phyloP scores from a whole-genome alignment of 768 basidiomycete genomes.

The Peribolospora kevripleyi region DNA sequence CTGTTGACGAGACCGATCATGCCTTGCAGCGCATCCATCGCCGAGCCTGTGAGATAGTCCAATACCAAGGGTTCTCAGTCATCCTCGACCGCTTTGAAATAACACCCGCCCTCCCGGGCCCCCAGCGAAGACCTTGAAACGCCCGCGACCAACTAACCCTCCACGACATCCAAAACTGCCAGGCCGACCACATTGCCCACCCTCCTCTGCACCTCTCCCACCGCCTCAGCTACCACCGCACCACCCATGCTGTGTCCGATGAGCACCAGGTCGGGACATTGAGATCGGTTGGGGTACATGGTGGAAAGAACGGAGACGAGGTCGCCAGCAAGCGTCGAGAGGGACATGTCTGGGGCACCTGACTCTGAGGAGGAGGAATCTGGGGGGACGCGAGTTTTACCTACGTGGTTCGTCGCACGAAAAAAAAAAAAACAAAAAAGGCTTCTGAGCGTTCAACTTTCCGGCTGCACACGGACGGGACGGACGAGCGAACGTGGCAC shows the following conservation, averaged over 20 bases:
- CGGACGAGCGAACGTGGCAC: not conserved
- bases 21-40: slow-evolving; percentile 70
- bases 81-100: not conserved
- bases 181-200: slow-evolving; percentile 54
- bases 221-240: slow-evolving; percentile 52
- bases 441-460: not conserved
- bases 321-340: slow-evolving; percentile 48
- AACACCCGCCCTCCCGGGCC: not conserved
- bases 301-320: slow-evolving; percentile 42
- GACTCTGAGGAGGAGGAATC: slow-evolving; percentile 17
- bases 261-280: slow-evolving; percentile 53
- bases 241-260: slow-evolving; percentile 94
- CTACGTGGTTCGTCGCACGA: slow-evolving; percentile 19
- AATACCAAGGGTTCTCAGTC: not conserved
- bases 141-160: slow-evolving; percentile 30
- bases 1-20: slow-evolving; percentile 73
- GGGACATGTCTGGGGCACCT: slow-evolving; percentile 34
- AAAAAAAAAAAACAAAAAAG: too few species aligned
- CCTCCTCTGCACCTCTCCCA: slow-evolving; percentile 37
- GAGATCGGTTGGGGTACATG: slow-evolving; percentile 39
- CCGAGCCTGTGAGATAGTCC: slow-evolving; percentile 39
- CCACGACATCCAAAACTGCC: slow-evolving; percentile 65
- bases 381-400: slow-evolving; percentile 34
- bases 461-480: not conserved
- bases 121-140: not conserved